phyloP scores from a whole-genome alignment of 164 flowering plant genomes.

The Berberis thunbergii region DNA sequence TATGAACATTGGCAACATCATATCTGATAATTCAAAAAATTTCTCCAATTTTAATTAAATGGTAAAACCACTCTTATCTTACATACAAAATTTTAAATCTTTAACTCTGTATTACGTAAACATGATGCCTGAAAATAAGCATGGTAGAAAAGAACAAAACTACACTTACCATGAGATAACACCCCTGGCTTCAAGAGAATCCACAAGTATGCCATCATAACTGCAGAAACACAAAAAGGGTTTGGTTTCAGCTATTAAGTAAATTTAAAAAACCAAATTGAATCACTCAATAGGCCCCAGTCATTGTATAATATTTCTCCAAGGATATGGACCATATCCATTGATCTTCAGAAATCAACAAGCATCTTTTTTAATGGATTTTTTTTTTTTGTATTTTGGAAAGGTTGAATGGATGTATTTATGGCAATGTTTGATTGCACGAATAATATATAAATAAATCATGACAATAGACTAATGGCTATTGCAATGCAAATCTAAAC shows the following conservation, averaged over 20 bases:
- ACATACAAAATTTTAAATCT: no score
- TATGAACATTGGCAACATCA: no score
- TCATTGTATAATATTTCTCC: background rate
- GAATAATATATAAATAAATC: no score
- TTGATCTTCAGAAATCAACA: background rate
- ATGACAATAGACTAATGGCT: background rate
- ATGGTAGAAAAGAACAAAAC: no score
- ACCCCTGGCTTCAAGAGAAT: conserved; percentile 64
- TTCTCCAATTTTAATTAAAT: no score
- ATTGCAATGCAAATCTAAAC: no score
- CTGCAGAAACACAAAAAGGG: conserved; percentile 35
- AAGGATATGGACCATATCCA: background rate
- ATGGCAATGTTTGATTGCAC: background rate
- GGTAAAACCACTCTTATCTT: no score
- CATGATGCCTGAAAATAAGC: no score
- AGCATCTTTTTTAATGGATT: background rate
- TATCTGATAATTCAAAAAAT: no score
- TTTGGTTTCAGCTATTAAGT: conserved; percentile 5
- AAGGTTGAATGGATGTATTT: no score
- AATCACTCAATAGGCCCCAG: background rate
- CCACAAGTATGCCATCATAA: conserved; percentile 80
- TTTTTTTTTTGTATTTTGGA: background rate
- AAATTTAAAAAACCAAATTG: background rate
- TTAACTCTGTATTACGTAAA: no score
- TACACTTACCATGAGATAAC: conserved; percentile 47